Conservation (phyloP, 116 monocot species). For the Thalassia testudinum region DNA sequence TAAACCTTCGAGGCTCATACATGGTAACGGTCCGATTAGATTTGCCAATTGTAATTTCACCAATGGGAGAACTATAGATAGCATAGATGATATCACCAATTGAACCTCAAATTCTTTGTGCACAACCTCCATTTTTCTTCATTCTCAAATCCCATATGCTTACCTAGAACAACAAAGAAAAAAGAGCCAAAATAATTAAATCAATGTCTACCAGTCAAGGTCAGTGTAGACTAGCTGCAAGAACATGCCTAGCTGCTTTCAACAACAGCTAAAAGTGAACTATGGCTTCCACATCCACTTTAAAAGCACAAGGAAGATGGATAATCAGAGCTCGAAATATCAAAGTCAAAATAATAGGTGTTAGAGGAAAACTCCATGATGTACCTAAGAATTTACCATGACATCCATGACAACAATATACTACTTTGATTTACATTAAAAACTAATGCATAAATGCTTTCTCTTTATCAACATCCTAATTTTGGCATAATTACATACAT, state of each 20-base stretch:
- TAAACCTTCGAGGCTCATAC: slow-evolving; percentile 76
- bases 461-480: too few species aligned
- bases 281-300: too few species aligned
- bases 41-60: slow-evolving; percentile 60
- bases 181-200: slow-evolving; percentile 1
- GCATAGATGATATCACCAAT: slow-evolving; percentile 73
- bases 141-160: slow-evolving; percentile 76
- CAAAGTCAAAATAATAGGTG: too few species aligned
- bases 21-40: slow-evolving; percentile 78
- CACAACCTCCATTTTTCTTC: slow-evolving; percentile 64
- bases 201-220: background rate
- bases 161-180: slow-evolving; percentile 27
- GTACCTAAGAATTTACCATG: too few species aligned
- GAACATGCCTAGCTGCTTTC: slow-evolving; percentile 75
- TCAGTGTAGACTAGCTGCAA: background rate
- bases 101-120: slow-evolving; percentile 59
- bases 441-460: too few species aligned
- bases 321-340: too few species aligned
- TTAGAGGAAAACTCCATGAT: too few species aligned
- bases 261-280: slow-evolving; percentile 45
- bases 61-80: slow-evolving; percentile 39
- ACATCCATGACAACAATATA: too few species aligned
- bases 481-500: too few species aligned
- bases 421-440: too few species aligned
- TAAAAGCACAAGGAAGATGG: too few species aligned